Conservation (phyloP, 495 filamentous ascomycete genomes). For the Durotheca rogersii region DNA sequence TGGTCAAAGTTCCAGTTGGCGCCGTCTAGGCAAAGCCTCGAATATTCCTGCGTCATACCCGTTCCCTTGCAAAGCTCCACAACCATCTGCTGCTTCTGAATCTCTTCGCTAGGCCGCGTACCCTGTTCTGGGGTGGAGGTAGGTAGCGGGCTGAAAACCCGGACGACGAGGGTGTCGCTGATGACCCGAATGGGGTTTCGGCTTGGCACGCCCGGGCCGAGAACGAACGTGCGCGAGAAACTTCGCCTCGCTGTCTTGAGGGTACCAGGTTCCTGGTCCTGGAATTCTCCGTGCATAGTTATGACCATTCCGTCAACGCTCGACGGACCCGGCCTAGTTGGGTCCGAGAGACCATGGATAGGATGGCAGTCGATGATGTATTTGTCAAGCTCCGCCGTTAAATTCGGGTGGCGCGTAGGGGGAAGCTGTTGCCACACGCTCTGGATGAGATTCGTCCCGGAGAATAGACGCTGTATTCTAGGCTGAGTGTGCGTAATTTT, state of each 20-base stretch:
- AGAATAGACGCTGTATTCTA: conserved; percentile 63
- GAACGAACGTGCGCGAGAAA: conserved; percentile 81
- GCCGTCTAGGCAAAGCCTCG: conserved; percentile 67
- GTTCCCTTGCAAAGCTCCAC: conserved; percentile 66
- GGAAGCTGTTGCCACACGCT: conserved; percentile 70
- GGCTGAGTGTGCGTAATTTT: conserved; percentile 61
- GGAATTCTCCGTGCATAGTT: conserved; percentile 78
- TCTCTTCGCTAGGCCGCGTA: conserved; percentile 38
- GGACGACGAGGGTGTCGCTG: conserved; percentile 73
- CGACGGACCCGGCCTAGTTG: conserved; percentile 58
- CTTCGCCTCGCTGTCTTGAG: conserved; percentile 62
- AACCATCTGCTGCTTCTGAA: conserved; percentile 62
- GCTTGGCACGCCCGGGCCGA: conserved; percentile 68
- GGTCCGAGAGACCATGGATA: conserved; percentile 69
- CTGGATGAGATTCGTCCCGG: conserved; percentile 65
- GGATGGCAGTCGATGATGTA: conserved; percentile 84
- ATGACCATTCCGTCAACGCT: conserved; percentile 79
- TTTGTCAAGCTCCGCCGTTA: conserved; percentile 59
- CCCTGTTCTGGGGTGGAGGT: conserved; percentile 25
- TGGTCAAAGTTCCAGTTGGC: conserved; percentile 72
- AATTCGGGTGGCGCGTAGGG: conserved; percentile 70
- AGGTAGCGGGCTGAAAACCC: conserved; percentile 54
- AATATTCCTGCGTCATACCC: conserved; percentile 69
- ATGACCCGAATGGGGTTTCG: conserved; percentile 70
- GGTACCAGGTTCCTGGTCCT: conserved; percentile 62